phyloP scores from a whole-genome alignment of 2,329 filamentous ascomycete genomes.

The Didymella pomorum region DNA sequence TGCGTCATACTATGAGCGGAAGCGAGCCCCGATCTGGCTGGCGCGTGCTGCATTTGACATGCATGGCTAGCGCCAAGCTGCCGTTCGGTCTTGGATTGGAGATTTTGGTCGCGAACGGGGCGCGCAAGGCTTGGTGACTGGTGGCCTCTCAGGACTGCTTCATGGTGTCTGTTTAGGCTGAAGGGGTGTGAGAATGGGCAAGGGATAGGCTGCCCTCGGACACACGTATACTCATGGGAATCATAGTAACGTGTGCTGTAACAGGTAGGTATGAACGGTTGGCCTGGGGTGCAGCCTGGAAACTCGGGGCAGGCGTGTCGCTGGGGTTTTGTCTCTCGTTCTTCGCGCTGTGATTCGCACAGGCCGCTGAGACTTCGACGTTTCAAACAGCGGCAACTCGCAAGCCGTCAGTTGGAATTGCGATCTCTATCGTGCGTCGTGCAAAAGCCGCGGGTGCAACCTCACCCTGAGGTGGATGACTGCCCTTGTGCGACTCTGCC shows the following conservation, averaged over 20 bases:
- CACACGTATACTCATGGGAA: conserved; percentile 4
- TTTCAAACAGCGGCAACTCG: conserved; percentile 16
- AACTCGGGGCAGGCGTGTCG: conserved; percentile 27
- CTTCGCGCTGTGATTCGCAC: conserved; percentile 8
- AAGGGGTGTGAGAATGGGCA: background rate
- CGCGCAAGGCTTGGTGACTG: conserved; percentile 1
- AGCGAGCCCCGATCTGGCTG: conserved; percentile 7
- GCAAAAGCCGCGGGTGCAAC: conserved; percentile 26
- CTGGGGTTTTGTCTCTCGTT: conserved; percentile 12
- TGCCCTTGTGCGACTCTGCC: conserved; percentile 6
- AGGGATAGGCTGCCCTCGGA: background rate
- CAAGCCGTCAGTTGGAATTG: conserved; percentile 10
- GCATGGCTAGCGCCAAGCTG: conserved; percentile 10
- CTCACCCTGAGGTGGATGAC: conserved; percentile 1
- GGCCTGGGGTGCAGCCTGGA: conserved; percentile 6
- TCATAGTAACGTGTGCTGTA: conserved; percentile 1
- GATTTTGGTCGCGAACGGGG: conserved; percentile 10
- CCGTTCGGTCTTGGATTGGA: conserved; percentile 9
- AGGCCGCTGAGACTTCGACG: background rate
- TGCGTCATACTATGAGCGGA: conserved; percentile 21
- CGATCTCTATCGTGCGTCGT: conserved; percentile 21
- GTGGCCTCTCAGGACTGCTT: conserved; percentile 5
- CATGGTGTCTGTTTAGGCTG: conserved; percentile 3
- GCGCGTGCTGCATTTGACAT: conserved; percentile 8
- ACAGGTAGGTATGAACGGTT: conserved; percentile 14